Conservation (phyloP, 164 flowering plant species). For the Kingdonia uniflora region DNA sequence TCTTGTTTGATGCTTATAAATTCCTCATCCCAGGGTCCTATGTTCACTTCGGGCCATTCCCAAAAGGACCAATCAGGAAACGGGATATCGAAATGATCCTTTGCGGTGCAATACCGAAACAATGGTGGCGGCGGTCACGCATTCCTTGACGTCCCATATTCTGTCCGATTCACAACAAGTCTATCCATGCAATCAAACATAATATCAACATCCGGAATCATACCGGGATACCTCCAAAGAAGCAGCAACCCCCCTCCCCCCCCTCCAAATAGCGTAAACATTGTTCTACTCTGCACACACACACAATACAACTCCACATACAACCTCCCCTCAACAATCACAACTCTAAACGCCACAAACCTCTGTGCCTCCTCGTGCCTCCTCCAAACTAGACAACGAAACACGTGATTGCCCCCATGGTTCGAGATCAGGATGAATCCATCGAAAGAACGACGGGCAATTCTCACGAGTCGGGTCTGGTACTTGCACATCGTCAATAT, state of each 20-base stretch:
- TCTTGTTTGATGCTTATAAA: constrained; percentile 61
- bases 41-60: constrained; percentile 84
- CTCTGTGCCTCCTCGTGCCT: constrained; percentile 27
- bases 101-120: constrained; percentile 79
- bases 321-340: constrained; percentile 53
- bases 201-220: constrained; percentile 84
- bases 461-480: too few relatives aligned
- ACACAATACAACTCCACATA: constrained; percentile 62
- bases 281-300: constrained; percentile 69
- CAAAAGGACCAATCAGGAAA: constrained; percentile 99
- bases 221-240: constrained; percentile 62
- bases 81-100: constrained; percentile 61
- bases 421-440: constrained; percentile 56
- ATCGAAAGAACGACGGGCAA: constrained; percentile 60
- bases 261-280: constrained; percentile 82
- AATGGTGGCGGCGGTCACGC: constrained; percentile 51
- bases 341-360: constrained; percentile 56
- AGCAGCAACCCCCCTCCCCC: constrained; percentile 85
- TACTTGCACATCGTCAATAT: background rate
- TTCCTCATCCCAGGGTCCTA: constrained; percentile 68
- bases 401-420: constrained; percentile 57
- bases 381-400: constrained; percentile 27
- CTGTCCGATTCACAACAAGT: constrained; percentile 32
- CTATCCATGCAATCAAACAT: constrained; percentile 96
- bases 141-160: constrained; percentile 16